Evolutionary conservation across 1,284 basidiomycete genomes (phyloP).

Genomic region (Microbotryum saponariae): DNA sequence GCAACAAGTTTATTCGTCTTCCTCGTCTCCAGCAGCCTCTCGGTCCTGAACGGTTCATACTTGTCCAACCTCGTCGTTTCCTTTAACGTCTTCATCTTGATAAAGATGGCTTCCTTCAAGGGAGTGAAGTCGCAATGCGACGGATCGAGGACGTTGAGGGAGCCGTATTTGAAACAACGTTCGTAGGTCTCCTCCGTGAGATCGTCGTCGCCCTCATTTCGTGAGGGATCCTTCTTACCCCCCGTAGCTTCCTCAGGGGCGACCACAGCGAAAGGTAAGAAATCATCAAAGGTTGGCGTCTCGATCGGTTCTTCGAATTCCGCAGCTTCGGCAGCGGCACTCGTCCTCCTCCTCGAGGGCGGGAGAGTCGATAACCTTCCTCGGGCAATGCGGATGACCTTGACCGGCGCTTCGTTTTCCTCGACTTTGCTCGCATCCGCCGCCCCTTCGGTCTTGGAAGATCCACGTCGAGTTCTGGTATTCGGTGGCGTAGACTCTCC

Average conservation of each 20-base stretch:
- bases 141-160: conserved; percentile 69
- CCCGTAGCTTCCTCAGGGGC: conserved; percentile 53
- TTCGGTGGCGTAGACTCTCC: too few relatives aligned
- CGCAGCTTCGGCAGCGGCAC: too few relatives aligned
- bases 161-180: conserved; percentile 70
- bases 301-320: too few relatives aligned
- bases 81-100: conserved; percentile 44
- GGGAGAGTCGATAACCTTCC: too few relatives aligned
- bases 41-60: conserved; percentile 5
- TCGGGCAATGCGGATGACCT: conserved; percentile 2
- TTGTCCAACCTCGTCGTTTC: conserved; percentile 3
- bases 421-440: conserved; percentile 4
- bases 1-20: not conserved
- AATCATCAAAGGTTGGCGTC: not conserved
- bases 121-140: conserved; percentile 74
- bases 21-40: not conserved
- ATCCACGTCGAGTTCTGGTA: too few relatives aligned
- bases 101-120: conserved; percentile 64
- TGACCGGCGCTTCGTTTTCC: conserved; percentile 17
- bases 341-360: too few relatives aligned
- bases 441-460: too few relatives aligned
- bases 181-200: conserved; percentile 54
- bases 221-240: conserved; percentile 30
- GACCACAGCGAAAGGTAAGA: conserved; percentile 65
- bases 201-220: conserved; percentile 52